Evolutionary conservation across 2,329 filamentous ascomycete genomes (phyloP).

Genomic region (Colletotrichum tofieldiae): DNA sequence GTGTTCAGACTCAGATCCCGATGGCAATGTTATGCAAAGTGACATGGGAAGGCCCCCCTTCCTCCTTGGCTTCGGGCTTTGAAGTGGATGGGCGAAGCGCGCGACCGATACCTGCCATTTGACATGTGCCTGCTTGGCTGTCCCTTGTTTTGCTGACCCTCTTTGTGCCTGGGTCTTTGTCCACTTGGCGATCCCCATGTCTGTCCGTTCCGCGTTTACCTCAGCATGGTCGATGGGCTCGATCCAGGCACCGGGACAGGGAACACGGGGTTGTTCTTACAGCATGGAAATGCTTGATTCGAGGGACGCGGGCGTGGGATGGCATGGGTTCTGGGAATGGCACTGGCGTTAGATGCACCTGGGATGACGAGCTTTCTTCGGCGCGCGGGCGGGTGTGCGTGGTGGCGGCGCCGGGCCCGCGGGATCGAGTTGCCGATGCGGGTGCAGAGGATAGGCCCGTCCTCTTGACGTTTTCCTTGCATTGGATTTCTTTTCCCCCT

Average conservation of each 20-base stretch:
- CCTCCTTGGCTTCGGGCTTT: neutral
- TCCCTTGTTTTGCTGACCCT: neutral
- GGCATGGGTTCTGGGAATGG: neutral
- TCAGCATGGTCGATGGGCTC: neutral
- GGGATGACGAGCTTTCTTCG: slow-evolving; percentile 16
- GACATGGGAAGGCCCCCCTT: neutral
- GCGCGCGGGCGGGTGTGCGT: neutral
- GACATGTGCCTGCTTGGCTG: slow-evolving; percentile 11
- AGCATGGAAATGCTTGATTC: neutral
- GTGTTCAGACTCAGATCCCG: neutral
- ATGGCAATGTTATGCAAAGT: neutral
- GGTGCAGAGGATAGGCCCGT: no score
- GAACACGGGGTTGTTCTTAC: neutral
- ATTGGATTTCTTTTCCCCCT: no score
- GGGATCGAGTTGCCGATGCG: neutral
- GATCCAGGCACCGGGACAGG: neutral
- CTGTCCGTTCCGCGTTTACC: neutral
- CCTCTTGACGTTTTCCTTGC: no score
- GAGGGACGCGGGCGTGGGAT: neutral
- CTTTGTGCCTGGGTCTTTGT: neutral
- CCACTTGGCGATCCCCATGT: neutral
- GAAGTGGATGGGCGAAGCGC: neutral
- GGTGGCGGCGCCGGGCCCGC: neutral
- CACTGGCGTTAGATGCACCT: slow-evolving; percentile 19
- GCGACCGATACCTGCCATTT: neutral